phyloP scores from a whole-genome alignment of 352 stramenopile species.

The Peronospora belbahrii region DNA sequence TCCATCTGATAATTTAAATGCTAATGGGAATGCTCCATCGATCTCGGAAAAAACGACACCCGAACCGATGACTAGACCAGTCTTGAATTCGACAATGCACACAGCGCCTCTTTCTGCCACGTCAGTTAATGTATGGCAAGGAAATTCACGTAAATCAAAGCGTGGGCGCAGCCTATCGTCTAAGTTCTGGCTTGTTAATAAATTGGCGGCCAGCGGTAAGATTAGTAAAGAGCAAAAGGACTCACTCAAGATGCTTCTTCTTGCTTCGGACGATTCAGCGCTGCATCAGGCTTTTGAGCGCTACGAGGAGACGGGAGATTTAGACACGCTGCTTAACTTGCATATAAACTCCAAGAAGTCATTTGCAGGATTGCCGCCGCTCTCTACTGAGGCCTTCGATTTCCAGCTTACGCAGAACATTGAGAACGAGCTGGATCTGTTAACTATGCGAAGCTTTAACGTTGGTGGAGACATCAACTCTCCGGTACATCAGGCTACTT shows the following conservation, averaged over 20 bases:
- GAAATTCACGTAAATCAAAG: slow-evolving; percentile 49
- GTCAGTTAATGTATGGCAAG: not conserved
- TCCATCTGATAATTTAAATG: slow-evolving; percentile 19
- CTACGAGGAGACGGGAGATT: slow-evolving; percentile 73
- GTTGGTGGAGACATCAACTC: slow-evolving; percentile 10
- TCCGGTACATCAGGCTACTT: slow-evolving; percentile 9
- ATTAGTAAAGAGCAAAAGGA: slow-evolving; percentile 81
- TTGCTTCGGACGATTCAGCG: slow-evolving; percentile 62
- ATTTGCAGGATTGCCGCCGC: slow-evolving; percentile 46
- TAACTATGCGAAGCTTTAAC: slow-evolving; percentile 64
- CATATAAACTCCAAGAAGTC: slow-evolving; percentile 58
- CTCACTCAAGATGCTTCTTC: slow-evolving; percentile 72
- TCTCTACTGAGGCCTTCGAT: slow-evolving; percentile 58
- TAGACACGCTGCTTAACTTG: slow-evolving; percentile 64
- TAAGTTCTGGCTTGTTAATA: slow-evolving; percentile 85
- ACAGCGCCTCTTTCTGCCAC: slow-evolving; percentile 4
- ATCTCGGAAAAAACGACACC: slow-evolving; percentile 5
- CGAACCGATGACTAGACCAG: slow-evolving; percentile 23
- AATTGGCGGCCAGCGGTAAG: slow-evolving; percentile 65
- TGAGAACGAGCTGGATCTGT: slow-evolving; percentile 66
- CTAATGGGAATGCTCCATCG: not conserved
- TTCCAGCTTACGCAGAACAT: slow-evolving; percentile 77
- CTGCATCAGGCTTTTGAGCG: slow-evolving; percentile 68
- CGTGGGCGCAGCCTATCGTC: slow-evolving; percentile 66
- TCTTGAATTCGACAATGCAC: slow-evolving; percentile 20